Evolutionary conservation across 306 rosid species (phyloP).

Genomic region (Medicago lupulina): DNA sequence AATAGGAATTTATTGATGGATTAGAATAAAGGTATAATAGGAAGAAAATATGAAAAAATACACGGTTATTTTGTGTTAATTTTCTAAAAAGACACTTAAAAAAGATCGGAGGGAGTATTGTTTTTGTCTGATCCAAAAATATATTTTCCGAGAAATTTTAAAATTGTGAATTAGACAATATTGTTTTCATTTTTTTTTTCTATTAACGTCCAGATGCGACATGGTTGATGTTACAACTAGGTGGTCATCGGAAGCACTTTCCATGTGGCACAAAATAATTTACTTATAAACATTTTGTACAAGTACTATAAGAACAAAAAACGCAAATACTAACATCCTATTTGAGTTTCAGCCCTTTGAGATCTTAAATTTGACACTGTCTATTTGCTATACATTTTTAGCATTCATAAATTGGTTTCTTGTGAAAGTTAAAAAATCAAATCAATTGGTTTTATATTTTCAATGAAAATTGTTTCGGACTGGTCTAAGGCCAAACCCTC

Average conservation of each 20-base stretch:
- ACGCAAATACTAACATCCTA: background rate
- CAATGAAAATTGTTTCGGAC: background rate
- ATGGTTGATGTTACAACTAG: background rate
- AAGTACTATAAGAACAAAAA: background rate
- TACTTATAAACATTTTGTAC: background rate
- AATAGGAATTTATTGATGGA: too few relatives aligned
- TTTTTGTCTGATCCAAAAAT: too few relatives aligned
- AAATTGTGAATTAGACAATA: too few relatives aligned
- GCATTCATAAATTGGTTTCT: background rate
- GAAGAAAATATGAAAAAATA: too few relatives aligned
- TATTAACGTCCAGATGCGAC: too few relatives aligned
- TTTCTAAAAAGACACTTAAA: too few relatives aligned
- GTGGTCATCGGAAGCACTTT: background rate
- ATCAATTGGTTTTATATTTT: background rate
- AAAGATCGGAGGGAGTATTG: too few relatives aligned
- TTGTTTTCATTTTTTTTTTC: too few relatives aligned
- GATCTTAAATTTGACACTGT: background rate
- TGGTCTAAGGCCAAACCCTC: too few relatives aligned
- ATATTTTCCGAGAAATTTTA: too few relatives aligned
- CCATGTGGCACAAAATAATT: background rate
- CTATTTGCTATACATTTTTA: background rate
- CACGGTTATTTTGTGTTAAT: too few relatives aligned
- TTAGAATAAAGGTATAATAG: too few relatives aligned
- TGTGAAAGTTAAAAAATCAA: background rate
- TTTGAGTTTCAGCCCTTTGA: slow-evolving; percentile 2